A percentile compares a stretch with the other conserved stretches of the same genome.
Evolutionary conservation across 768 basidiomycete species (phyloP).

Genomic region (Lentinus brumalis): DNA sequence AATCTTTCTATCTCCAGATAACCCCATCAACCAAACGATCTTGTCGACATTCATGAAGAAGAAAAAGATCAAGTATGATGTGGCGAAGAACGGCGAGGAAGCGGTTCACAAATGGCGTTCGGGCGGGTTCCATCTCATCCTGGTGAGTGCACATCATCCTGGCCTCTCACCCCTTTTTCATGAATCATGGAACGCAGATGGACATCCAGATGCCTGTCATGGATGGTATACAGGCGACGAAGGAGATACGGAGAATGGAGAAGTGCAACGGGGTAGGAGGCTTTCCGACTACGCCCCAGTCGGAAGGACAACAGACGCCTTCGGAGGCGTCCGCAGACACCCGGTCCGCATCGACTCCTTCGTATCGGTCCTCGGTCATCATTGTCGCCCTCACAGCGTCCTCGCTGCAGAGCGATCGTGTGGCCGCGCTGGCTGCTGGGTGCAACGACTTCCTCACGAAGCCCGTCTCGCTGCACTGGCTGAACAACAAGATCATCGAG

Average conservation of each 20-base stretch:
- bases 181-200: constrained; percentile 61
- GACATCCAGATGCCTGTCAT: constrained; percentile 99
- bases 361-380: constrained; percentile 92
- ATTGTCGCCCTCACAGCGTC: constrained; percentile 99
- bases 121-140: constrained; percentile 91
- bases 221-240: constrained; percentile 97
- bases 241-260: constrained; percentile 89
- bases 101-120: constrained; percentile 94
- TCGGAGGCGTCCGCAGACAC: constrained; percentile 55
- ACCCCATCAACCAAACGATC: constrained; percentile 98
- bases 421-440: constrained; percentile 95
- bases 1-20: constrained; percentile 57
- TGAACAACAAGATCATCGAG: constrained; percentile 98
- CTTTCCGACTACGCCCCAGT: constrained; percentile 67
- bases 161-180: not conserved
- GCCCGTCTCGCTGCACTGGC: constrained; percentile 92
- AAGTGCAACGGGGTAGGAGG: constrained; percentile 64
- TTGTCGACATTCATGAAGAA: constrained; percentile 95
- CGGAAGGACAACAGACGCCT: constrained; percentile 55
- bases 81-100: constrained; percentile 93
- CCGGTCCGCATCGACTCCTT: constrained; percentile 43
- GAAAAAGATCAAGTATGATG: constrained; percentile 93
- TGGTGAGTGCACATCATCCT: constrained; percentile 57
- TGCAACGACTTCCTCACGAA: constrained; percentile 99
- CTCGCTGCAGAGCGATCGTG: constrained; percentile 91